Evolutionary conservation across 2,329 filamentous ascomycete genomes (phyloP).

Genomic region (Fonsecaea erecta): DNA sequence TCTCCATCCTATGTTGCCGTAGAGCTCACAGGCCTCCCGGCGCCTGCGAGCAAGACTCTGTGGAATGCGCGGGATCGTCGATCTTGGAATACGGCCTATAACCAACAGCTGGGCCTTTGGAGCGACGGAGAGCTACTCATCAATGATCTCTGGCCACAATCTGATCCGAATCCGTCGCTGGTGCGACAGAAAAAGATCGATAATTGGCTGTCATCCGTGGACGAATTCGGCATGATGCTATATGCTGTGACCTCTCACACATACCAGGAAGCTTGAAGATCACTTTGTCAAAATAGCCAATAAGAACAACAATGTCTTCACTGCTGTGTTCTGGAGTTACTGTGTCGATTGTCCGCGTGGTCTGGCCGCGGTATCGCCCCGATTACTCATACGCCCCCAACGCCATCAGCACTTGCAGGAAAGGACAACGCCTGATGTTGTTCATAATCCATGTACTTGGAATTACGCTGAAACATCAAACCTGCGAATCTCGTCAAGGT

Average conservation of each 20-base stretch:
- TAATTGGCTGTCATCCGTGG: conserved; percentile 56
- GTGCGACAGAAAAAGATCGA: conserved; percentile 49
- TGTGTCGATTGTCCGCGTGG: neutral
- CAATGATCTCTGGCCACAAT: conserved; percentile 58
- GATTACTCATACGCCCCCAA: no score
- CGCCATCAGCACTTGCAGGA: neutral
- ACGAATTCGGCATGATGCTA: conserved; percentile 61
- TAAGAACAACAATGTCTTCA: neutral
- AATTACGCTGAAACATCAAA: no score
- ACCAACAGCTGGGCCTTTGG: conserved; percentile 52
- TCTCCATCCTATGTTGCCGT: conserved; percentile 56
- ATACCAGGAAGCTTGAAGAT: conserved; percentile 40
- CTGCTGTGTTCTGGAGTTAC: neutral
- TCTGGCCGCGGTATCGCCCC: neutral
- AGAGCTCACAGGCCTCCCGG: conserved; percentile 54
- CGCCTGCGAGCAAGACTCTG: conserved; percentile 48
- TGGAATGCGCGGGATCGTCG: conserved; percentile 50
- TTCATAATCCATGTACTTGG: no score
- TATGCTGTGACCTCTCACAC: conserved; percentile 56
- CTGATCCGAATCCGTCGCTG: conserved; percentile 41
- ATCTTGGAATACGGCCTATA: conserved; percentile 54
- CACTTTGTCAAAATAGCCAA: neutral
- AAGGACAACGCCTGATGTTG: neutral
- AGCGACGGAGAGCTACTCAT: conserved; percentile 49
- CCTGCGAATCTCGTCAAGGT: no score